Evolutionary conservation across 2,329 filamentous ascomycete species (phyloP).

Genomic region (Claviceps paspali): DNA sequence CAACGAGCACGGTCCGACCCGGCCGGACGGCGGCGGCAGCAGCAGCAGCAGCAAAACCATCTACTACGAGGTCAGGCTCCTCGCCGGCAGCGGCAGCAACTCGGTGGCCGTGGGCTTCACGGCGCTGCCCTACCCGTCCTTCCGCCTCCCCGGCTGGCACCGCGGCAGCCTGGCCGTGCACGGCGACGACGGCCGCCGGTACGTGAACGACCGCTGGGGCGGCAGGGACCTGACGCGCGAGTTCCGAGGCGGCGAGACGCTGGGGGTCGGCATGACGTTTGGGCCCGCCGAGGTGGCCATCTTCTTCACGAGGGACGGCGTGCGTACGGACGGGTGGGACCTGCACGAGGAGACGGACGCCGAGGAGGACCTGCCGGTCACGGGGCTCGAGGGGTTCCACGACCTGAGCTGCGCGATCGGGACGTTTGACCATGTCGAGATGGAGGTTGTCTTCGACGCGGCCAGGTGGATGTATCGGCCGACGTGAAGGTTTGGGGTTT

Average conservation of each 20-base stretch:
- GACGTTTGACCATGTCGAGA: constrained; percentile 50
- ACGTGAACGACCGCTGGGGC: constrained; percentile 60
- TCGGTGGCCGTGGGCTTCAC: constrained; percentile 53
- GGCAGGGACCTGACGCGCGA: constrained; percentile 51
- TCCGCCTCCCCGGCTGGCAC: constrained; percentile 71
- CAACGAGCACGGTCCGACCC: constrained; percentile 34
- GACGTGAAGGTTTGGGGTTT: not conserved
- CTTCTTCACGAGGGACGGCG: constrained; percentile 58
- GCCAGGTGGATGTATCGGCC: constrained; percentile 39
- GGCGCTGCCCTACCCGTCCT: constrained; percentile 61
- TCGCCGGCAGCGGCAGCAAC: constrained; percentile 28
- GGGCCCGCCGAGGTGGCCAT: constrained; percentile 19
- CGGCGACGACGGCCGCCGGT: constrained; percentile 63
- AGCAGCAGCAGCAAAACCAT: no score
- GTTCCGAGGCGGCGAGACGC: constrained; percentile 49
- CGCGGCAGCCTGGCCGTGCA: constrained; percentile 62
- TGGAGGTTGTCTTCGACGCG: constrained; percentile 50
- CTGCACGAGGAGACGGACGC: constrained; percentile 59
- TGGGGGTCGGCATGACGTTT: constrained; percentile 59
- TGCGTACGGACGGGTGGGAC: constrained; percentile 47
- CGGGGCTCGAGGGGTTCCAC: constrained; percentile 53
- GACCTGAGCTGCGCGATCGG: constrained; percentile 60
- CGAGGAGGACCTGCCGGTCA: constrained; percentile 43
- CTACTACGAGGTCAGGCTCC: constrained; percentile 58
- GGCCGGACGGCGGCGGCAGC: no score